Conservation (phyloP, 768 basidiomycete genomes). For the Lepiota subincarnata region DNA sequence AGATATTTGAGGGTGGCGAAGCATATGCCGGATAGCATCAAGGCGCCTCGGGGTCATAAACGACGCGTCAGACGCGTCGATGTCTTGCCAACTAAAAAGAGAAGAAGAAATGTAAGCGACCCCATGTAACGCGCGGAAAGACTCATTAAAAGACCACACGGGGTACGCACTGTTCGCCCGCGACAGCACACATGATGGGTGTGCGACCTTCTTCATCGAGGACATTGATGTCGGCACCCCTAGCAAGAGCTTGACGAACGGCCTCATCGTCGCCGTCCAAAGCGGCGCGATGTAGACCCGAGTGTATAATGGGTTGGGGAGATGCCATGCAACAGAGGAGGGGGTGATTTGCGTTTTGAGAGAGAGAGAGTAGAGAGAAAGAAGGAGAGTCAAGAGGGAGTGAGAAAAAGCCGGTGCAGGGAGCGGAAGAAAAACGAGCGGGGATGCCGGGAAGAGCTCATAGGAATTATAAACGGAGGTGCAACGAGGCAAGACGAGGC, state of each 20-base stretch:
- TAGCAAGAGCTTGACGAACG: constrained; percentile 47
- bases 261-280: constrained; percentile 51
- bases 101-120: too few relatives aligned
- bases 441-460: constrained; percentile 14
- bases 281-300: constrained; percentile 51
- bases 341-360: neutral
- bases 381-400: neutral
- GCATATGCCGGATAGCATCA: constrained; percentile 50
- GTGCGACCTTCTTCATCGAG: constrained; percentile 58
- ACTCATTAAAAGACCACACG: constrained; percentile 9
- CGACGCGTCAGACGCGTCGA: constrained; percentile 69
- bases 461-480: constrained; percentile 9
- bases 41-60: constrained; percentile 57
- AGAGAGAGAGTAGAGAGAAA: constrained; percentile 3
- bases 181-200: constrained; percentile 63
- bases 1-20: constrained; percentile 54
- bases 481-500: constrained; percentile 6
- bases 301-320: constrained; percentile 30
- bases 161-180: constrained; percentile 60
- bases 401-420: constrained; percentile 7
- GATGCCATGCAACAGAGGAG: constrained; percentile 17
- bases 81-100: constrained; percentile 60
- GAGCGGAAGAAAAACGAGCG: constrained; percentile 15
- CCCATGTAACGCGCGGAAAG: too few relatives aligned
- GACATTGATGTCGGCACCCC: constrained; percentile 67